A percentile compares a stretch with the other conserved stretches of the same genome.
These are phyloP conservation scores for Mycocentrospora acerina DNA, from an alignment of 2,329 filamentous ascomycete genomes.

Conservation along the genomic window DNA sequence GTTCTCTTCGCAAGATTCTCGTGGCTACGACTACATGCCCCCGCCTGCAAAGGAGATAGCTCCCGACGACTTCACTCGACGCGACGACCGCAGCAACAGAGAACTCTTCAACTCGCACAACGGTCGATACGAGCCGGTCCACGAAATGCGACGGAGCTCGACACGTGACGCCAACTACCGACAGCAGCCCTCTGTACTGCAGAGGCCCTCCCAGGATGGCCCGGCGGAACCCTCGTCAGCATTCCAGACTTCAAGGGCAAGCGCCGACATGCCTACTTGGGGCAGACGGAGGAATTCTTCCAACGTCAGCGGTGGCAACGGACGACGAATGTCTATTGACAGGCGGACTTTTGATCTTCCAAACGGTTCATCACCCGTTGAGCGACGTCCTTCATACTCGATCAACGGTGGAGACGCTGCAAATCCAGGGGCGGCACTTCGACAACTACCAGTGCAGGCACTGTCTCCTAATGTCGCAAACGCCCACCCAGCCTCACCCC, in stretches of 20 bases:
- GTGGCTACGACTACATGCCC: constrained; percentile 56
- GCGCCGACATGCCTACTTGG: constrained; percentile 65
- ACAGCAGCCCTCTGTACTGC: constrained; percentile 77
- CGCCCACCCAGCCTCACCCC: constrained; percentile 38
- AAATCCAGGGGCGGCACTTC: constrained; percentile 22
- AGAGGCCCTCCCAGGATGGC: constrained; percentile 66
- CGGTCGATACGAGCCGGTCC: constrained; percentile 86
- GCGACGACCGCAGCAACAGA: constrained; percentile 68
- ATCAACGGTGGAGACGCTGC: constrained; percentile 29
- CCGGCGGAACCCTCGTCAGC: constrained; percentile 82
- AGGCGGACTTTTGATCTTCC: constrained; percentile 46
- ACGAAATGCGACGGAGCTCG: constrained; percentile 69
- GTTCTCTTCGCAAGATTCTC: constrained; percentile 57
- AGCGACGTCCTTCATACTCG: constrained; percentile 35
- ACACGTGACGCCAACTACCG: constrained; percentile 68
- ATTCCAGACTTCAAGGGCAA: constrained; percentile 76
- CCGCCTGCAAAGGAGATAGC: constrained; percentile 78
- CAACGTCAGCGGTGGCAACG: constrained; percentile 84
- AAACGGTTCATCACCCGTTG: constrained; percentile 25
- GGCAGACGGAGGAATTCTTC: constrained; percentile 82
- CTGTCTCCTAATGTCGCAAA: constrained; percentile 35
- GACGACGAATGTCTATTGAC: constrained; percentile 62
- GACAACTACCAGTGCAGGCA: constrained; percentile 24
- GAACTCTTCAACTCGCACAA: constrained; percentile 96
- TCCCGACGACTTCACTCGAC: constrained; percentile 87